These are phyloP conservation scores for Chalciporus pseudorubinellus DNA, from an alignment of 768 basidiomycete species.

Conservation along the genomic window DNA sequence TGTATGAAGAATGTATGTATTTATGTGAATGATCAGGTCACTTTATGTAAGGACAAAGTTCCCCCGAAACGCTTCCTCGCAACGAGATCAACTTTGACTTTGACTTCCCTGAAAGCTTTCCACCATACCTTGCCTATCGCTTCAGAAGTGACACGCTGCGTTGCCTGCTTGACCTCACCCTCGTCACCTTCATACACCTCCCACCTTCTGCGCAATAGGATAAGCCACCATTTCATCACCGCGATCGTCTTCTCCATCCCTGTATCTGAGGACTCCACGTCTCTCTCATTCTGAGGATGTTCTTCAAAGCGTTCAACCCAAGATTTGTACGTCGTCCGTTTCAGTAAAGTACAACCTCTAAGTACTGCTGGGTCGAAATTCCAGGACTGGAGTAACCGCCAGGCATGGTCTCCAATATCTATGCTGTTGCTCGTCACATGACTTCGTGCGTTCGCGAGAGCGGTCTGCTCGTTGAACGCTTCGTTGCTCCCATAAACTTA, in stretches of 20 bases:
- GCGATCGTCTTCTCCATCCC: conserved; percentile 68
- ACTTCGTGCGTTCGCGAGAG: conserved; percentile 58
- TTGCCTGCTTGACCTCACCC: conserved; percentile 32
- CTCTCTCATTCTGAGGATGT: conserved; percentile 65
- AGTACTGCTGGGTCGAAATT: conserved; percentile 81
- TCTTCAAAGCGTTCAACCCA: conserved; percentile 72
- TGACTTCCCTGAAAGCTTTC: conserved; percentile 71
- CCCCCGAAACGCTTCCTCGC: conserved; percentile 73
- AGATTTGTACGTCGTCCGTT: conserved; percentile 71
- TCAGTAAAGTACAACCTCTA: conserved; percentile 60
- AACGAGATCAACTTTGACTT: conserved; percentile 61
- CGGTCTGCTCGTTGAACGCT: conserved; percentile 69
- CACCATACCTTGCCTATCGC: conserved; percentile 74
- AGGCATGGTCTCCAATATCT: conserved; percentile 73
- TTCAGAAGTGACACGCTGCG: conserved; percentile 35
- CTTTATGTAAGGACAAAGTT: conserved; percentile 55
- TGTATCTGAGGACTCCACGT: conserved; percentile 65
- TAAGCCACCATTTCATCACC: conserved; percentile 81
- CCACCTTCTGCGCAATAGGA: conserved; percentile 66
- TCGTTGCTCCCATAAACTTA: conserved; percentile 97
- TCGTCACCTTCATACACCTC: conserved; percentile 47
- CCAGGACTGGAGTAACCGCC: conserved; percentile 69
- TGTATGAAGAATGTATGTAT: not conserved
- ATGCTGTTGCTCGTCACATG: conserved; percentile 69
- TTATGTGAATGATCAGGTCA: not conserved